phyloP scores from a whole-genome alignment of 1,284 basidiomycete species.

The Tylopilus sp. region DNA sequence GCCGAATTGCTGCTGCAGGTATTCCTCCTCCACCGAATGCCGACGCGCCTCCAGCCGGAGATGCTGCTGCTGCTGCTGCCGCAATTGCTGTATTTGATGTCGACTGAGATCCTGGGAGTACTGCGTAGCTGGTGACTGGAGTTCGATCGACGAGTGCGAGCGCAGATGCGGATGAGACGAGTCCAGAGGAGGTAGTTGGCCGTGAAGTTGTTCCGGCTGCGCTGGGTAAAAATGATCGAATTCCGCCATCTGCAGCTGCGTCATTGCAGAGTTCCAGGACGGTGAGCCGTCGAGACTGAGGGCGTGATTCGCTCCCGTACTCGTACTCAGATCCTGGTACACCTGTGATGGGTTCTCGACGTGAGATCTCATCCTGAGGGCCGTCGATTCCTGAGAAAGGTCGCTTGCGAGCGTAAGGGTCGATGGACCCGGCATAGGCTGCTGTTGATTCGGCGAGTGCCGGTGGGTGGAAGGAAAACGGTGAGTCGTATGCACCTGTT shows the following conservation, averaged over 20 bases:
- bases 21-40: conserved; percentile 45
- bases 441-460: conserved; percentile 54
- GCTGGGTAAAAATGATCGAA: conserved; percentile 51
- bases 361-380: conserved; percentile 56
- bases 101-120: conserved; percentile 58
- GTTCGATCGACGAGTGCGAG: conserved; percentile 60
- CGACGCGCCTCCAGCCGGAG: conserved; percentile 41
- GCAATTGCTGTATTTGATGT: conserved; percentile 56
- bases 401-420: conserved; percentile 68
- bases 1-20: conserved; percentile 44
- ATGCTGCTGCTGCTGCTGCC: conserved; percentile 42
- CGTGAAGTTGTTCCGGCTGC: conserved; percentile 50
- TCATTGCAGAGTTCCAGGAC: conserved; percentile 90
- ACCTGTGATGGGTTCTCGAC: conserved; percentile 45
- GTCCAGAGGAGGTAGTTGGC: conserved; percentile 60
- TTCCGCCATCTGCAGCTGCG: conserved; percentile 49
- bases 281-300: conserved; percentile 80
- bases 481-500: conserved; percentile 59
- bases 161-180: conserved; percentile 57
- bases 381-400: conserved; percentile 67
- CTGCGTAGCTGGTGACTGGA: conserved; percentile 39
- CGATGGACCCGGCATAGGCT: conserved; percentile 41
- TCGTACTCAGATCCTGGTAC: conserved; percentile 57
- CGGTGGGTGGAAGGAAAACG: conserved; percentile 86
- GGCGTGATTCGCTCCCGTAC: conserved; percentile 74